Evolutionary conservation across 176 grass and related monocot genomes (phyloP).

Genomic region (Paspalum notatum): DNA sequence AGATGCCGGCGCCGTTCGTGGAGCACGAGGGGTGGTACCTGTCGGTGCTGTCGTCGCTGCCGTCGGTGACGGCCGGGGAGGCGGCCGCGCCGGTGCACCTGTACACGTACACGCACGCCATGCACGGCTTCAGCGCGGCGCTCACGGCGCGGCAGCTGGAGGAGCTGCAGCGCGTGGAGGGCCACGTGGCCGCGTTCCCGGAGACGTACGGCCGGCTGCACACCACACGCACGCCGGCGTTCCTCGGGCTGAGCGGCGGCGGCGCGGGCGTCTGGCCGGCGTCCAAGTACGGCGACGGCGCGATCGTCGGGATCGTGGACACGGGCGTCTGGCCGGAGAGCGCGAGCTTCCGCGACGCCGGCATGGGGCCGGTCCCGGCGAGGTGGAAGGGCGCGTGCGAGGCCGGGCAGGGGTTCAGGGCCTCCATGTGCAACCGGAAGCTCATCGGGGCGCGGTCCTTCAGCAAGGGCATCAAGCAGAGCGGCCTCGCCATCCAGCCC

Average conservation of each 20-base stretch:
- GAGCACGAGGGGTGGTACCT: slow-evolving; percentile 72
- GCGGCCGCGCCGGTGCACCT: slow-evolving; percentile 51
- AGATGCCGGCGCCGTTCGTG: slow-evolving; percentile 70
- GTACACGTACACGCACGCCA: slow-evolving; percentile 76
- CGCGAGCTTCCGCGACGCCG: slow-evolving; percentile 54
- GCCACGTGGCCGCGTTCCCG: slow-evolving; percentile 66
- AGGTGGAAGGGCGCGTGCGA: slow-evolving; percentile 65
- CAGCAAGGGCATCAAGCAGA: slow-evolving; percentile 53
- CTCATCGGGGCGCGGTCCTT: slow-evolving; percentile 61
- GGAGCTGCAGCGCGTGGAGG: slow-evolving; percentile 19
- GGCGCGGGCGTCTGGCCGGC: slow-evolving; percentile 33
- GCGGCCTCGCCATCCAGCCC: not conserved
- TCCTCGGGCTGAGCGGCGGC: slow-evolving; percentile 50
- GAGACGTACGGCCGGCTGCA: slow-evolving; percentile 64
- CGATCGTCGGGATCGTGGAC: slow-evolving; percentile 71
- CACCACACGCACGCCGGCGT: slow-evolving; percentile 65
- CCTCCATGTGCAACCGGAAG: slow-evolving; percentile 60
- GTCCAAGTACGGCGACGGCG: slow-evolving; percentile 55
- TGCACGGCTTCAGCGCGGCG: slow-evolving; percentile 70
- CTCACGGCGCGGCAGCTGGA: slow-evolving; percentile 56
- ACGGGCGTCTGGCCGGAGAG: slow-evolving; percentile 57
- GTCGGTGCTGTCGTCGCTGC: slow-evolving; percentile 61
- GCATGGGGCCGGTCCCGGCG: slow-evolving; percentile 39
- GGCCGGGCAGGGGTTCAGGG: slow-evolving; percentile 35
- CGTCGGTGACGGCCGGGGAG: not conserved